These are phyloP conservation scores for Candida namnaoensis DNA, from an alignment of 805 yeast genomes.

Conservation along the genomic window DNA sequence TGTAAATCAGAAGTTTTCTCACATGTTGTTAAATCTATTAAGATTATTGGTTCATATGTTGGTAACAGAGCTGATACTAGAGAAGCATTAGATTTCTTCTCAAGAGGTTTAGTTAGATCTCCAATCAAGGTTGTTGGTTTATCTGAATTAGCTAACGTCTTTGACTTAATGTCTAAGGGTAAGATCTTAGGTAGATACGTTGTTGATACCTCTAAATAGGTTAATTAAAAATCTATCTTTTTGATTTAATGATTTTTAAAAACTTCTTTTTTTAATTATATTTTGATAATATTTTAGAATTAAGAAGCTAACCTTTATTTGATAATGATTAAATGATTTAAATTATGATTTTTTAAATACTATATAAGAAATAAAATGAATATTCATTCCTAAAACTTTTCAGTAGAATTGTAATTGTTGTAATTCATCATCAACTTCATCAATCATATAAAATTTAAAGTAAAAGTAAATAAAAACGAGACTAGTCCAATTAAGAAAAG, in stretches of 20 bases:
- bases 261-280: no score
- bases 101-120: constrained; percentile 41
- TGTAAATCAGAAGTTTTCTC: constrained; percentile 42
- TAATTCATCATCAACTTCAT: no score
- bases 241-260: constrained; percentile 2
- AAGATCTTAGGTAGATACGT: constrained; percentile 53
- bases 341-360: no score
- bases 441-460: no score
- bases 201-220: constrained; percentile 36
- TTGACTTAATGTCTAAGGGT: constrained; percentile 48
- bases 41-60: constrained; percentile 48
- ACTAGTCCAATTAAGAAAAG: no score
- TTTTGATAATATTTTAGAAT: no score
- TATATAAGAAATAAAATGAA: no score
- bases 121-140: constrained; percentile 49
- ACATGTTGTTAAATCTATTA: constrained; percentile 45
- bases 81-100: constrained; percentile 48
- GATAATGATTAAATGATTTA: no score
- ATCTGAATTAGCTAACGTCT: constrained; percentile 37
- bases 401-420: no score
- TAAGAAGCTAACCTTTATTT: no score
- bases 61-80: constrained; percentile 55
- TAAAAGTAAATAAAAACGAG: no score
- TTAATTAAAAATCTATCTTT: constrained; percentile 2
- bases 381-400: no score